Evolutionary conservation across 129 eudicot genomes (phyloP).

Genomic region (Flaveria trinervia): DNA sequence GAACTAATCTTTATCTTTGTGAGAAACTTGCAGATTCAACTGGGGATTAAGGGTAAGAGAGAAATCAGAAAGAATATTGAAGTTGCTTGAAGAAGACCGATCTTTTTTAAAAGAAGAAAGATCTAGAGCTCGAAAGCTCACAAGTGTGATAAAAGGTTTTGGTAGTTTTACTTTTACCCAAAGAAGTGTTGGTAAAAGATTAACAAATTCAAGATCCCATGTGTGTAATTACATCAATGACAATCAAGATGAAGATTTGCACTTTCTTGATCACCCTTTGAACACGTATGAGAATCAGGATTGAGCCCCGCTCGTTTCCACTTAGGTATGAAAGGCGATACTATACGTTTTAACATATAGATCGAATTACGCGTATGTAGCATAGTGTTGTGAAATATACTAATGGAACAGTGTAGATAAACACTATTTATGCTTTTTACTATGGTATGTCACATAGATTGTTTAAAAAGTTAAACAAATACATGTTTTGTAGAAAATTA

Average conservation of each 20-base stretch:
- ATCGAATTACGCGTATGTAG: background rate
- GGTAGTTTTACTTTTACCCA: slow-evolving; percentile 64
- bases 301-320: background rate
- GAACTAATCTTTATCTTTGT: background rate
- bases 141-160: slow-evolving; percentile 62
- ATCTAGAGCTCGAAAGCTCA: slow-evolving; percentile 52
- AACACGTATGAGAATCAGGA: slow-evolving; percentile 6
- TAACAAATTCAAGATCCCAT: slow-evolving; percentile 24
- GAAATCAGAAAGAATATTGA: slow-evolving; percentile 52
- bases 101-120: slow-evolving; percentile 62
- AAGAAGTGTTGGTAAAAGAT: slow-evolving; percentile 26
- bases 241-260: slow-evolving; percentile 7
- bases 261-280: slow-evolving; percentile 46
- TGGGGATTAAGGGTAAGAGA: slow-evolving; percentile 67
- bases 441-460: background rate
- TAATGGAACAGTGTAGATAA: background rate
- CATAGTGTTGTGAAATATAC: slow-evolving; percentile 2
- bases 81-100: slow-evolving; percentile 54
- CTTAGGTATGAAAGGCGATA: background rate
- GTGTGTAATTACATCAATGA: slow-evolving; percentile 21
- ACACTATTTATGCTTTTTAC: background rate
- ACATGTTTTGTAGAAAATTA: background rate
- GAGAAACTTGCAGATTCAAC: slow-evolving; percentile 51
- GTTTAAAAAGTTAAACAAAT: background rate
- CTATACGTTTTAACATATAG: background rate